Base-by-base conservation (phyloP, 805 yeast species). In the Monosporozyma solicola region DNA sequence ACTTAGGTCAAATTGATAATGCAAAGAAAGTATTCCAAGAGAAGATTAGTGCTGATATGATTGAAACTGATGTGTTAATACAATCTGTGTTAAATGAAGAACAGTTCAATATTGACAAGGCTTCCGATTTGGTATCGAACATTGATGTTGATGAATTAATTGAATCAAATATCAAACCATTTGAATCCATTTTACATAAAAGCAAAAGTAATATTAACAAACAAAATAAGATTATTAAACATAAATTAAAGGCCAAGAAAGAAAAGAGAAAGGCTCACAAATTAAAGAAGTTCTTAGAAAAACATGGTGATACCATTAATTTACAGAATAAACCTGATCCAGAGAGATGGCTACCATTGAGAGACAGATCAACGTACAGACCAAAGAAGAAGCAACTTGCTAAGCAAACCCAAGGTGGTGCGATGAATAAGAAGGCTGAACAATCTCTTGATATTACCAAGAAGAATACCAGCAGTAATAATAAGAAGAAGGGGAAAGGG, bases 291-390 rank as follows among this genome's bases (percentile, higher is more conserved):
- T 63, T 56, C 47, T 47, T 64, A 25, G 57, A 50, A 3, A 27
- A 35, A 70, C 83, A 72, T 49, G 27, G 41, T 22, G 65, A 69
- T 49, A 63, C 57, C 4, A 68, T 63, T 54, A 47, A 47, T 33
- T 47, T 47, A 47, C 35, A 37, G 20, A 33, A 13, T 13, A 55
- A 55, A 24, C 73, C 79, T 3, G 85, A 84, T 60, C 78, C 80
- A 16, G 97, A 91, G 68, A 84, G 97, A 71, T 91, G 98, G 98
- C 69, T 92, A 50, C 95, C 97, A 24, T 61, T 86, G 76, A 85
- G 83, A 65, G 95, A 91, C 65, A 80, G 98, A 67, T 79, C 90
- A 6, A 80, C 83, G 61, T 90, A 85, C 72, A 87, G 82, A 68
- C 87, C 95, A 13, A 85, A 87, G 64, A 84, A 80, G 66, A 78